Evolutionary conservation across 2,329 filamentous ascomycete genomes (phyloP).

Genomic region (Tympanopsis confertula): DNA sequence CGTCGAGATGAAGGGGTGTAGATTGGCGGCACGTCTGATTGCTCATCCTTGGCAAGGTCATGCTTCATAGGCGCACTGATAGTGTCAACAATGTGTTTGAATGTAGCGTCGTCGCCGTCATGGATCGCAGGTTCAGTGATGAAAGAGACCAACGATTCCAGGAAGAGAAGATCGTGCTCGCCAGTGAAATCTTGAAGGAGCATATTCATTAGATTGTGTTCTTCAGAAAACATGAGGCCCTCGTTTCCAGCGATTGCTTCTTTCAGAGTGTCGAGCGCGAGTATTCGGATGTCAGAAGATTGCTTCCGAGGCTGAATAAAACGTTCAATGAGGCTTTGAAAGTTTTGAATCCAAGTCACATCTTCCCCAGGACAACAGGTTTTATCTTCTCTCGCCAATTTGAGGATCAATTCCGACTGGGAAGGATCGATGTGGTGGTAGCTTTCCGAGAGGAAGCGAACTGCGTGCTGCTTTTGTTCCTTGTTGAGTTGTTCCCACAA

Average conservation of each 20-base stretch:
- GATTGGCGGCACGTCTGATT: constrained; percentile 2
- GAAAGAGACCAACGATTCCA: constrained; percentile 31
- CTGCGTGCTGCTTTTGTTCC: constrained; percentile 20
- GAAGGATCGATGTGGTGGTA: constrained; percentile 20
- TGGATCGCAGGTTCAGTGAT: constrained; percentile 30
- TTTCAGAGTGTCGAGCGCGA: constrained; percentile 22
- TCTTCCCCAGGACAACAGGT: constrained; percentile 16
- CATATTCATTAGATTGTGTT: constrained; percentile 25
- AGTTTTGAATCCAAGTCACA: background rate
- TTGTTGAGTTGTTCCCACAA: constrained; percentile 21
- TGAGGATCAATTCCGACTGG: constrained; percentile 23
- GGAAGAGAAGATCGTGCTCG: constrained; percentile 30
- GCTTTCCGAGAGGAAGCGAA: constrained; percentile 19
- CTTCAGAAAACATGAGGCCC: constrained; percentile 3
- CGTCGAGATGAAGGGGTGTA: background rate
- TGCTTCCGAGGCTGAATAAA: constrained; percentile 20
- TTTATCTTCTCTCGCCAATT: constrained; percentile 16
- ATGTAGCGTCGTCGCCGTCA: constrained; percentile 22
- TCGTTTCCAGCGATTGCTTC: constrained; percentile 21
- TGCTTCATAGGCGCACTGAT: constrained; percentile 13
- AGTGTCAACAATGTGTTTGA: constrained; percentile 19
- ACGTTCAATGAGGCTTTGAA: constrained; percentile 15
- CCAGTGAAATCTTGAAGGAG: constrained; percentile 29
- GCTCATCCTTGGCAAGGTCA: constrained; percentile 8
- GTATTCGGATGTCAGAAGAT: constrained; percentile 21